phyloP scores from a whole-genome alignment of 176 grass and related monocot species.

The Lolium multiflorum region DNA sequence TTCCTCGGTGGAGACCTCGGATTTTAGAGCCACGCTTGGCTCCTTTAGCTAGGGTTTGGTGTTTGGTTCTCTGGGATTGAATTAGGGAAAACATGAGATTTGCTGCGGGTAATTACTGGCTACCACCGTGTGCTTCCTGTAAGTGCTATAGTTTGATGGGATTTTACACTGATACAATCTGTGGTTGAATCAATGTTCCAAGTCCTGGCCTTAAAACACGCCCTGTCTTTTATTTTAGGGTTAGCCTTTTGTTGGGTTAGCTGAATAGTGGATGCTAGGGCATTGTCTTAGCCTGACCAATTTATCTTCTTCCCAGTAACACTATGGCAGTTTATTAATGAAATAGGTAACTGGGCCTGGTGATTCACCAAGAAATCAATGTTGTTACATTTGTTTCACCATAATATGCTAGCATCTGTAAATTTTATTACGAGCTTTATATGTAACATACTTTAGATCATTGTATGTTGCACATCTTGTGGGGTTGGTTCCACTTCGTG shows the following conservation, averaged over 20 bases:
- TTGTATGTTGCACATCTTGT: not conserved
- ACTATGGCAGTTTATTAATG: not conserved
- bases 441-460: not conserved
- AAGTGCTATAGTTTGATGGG: not conserved
- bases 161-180: not conserved
- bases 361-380: not conserved
- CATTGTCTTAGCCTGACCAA: not conserved
- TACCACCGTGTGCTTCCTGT: not conserved
- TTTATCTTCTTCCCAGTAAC: not conserved
- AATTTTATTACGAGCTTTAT: not conserved
- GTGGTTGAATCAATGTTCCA: not conserved
- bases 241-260: not conserved
- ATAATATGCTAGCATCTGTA: not conserved
- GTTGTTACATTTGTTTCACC: not conserved
- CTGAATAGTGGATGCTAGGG: not conserved
- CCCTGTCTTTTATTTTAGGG: not conserved
- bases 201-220: not conserved
- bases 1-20: not conserved
- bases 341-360: not conserved
- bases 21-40: not conserved
- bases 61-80: not conserved
- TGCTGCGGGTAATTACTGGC: not conserved
- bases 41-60: conserved; percentile 49
- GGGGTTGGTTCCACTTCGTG: not conserved
- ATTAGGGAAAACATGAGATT: not conserved